Base-by-base conservation (phyloP, 805 yeast genomes). In the Saccharomycopsis selenospora region DNA sequence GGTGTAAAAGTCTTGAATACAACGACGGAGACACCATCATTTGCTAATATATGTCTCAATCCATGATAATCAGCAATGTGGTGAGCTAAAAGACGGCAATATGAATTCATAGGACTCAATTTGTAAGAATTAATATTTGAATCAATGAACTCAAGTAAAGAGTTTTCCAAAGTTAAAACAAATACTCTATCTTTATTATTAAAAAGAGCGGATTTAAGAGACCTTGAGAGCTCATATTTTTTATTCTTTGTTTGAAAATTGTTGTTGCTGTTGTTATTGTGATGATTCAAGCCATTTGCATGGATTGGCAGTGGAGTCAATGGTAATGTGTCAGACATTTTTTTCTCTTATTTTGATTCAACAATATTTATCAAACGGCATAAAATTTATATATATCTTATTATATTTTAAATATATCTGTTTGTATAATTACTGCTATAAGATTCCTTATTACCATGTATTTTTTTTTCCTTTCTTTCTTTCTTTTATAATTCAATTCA, bases 21-120 rank as follows among this genome's bases (percentile, higher is more conserved):
- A 4, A 70, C 60, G 22, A 72, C 66, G 20, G 79, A 71, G 45
- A 66, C 66, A 7, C 79, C 79, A 51, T 73, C 79, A 26, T 71
- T 75, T 10, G 77, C 64, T 41, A 72, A 55, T 6, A 71, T 71
- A 57, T 84, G 90, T 40, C 79, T 79, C 48, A 83, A 61, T 22
- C 70, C 66, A 57, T 82, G 80, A 59, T 81, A 82, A 33, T 79
- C 82, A 3, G 89, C 85, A 29, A 82, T 65, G 55, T 82, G 84
- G 61, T 85, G 90, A 0, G 83, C 72, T 47, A 85, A 63, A 42
- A 85, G 66, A 55, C 91, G 66, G 55, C 77, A 79, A 60, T 80
- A 84, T 2, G 88, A 80, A 61, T 84, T 84, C 72, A 79, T 73
- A 4, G 84, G 76, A 36, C 68, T 68, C 58, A 76, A 59, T 53